These are phyloP conservation scores for Phyllosticta citribraziliensis DNA, from an alignment of 2,329 filamentous ascomycete genomes.

Conservation along the genomic window DNA sequence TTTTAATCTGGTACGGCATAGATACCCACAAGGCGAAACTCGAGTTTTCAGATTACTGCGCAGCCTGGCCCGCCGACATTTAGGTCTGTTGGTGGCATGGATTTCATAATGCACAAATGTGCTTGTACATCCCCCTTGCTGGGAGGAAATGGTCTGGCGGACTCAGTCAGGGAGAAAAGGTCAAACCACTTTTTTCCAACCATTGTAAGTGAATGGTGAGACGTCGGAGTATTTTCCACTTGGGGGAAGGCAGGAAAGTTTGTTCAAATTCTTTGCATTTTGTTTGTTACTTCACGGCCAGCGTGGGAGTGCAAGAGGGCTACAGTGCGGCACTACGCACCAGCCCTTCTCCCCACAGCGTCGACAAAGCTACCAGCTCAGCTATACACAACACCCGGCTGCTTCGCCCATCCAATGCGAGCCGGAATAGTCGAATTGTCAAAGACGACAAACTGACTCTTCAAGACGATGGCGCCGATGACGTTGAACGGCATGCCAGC, in stretches of 20 bases:
- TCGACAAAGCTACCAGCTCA: background rate
- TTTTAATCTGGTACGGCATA: background rate
- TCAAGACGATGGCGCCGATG: constrained; percentile 70
- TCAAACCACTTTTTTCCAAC: too few relatives aligned
- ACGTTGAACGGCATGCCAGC: constrained; percentile 53
- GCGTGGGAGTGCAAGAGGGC: background rate
- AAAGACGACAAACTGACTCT: constrained; percentile 66
- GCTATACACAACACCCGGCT: background rate
- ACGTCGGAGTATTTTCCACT: too few relatives aligned
- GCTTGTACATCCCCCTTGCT: too few relatives aligned
- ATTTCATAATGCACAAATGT: too few relatives aligned
- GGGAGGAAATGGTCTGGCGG: too few relatives aligned
- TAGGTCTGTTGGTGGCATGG: too few relatives aligned
- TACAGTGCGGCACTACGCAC: background rate
- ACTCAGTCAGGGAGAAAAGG: too few relatives aligned
- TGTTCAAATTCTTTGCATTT: background rate
- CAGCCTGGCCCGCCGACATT: too few relatives aligned
- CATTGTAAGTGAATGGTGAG: too few relatives aligned
- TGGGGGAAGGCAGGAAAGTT: too few relatives aligned
- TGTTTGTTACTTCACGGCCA: background rate
- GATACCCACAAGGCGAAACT: background rate
- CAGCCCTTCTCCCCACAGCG: background rate
- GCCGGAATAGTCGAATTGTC: constrained; percentile 37
- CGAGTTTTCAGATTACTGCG: too few relatives aligned
- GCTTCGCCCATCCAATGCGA: constrained; percentile 25